Base-by-base conservation (phyloP, 805 yeast genomes). In the Cyberlindnera bimundalis region DNA sequence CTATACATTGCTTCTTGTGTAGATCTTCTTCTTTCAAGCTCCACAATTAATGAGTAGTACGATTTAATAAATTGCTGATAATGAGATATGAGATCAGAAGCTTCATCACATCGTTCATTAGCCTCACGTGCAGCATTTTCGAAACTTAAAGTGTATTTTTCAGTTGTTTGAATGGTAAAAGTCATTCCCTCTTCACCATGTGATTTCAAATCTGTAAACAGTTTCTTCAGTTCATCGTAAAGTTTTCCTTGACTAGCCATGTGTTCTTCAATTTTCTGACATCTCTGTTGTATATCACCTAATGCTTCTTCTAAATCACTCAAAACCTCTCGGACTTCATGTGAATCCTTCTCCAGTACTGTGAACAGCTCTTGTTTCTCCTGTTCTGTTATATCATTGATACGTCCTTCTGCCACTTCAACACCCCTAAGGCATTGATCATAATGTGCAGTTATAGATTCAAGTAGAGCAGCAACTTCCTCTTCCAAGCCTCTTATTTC, bases 371-470 rank as follows among this genome's bases (percentile, higher is more conserved):
- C 71, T 20, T 50, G 38, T 43, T 64, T 64, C 39, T 66, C 70
- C 1, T 43, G 51, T 6, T 45, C 55, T 4, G 58, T 40, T 12
- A 49, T 40, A 11, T 29, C 17, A 1, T 60, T 53, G n/a, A 64
- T 56, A 17, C 58, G 53, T n/a, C 72, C 61, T 6, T 66, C 45
- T 0, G 36, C 35, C 13, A 65, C 50, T 5, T 62, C 61, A 3
- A 65, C 54, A 9, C 77, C 84, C 45, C 74, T 64, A 11, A 65
- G 51, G 50, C 95, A 84, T 56, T 85, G 88, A 59, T 89, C 96
- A 53, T 80, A 87, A 62, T 89, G 96, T 39, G 76, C 77, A 10
- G 96, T 82, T 34, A 89, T 65, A 53, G 89, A 77, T 41, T 78
- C 80, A 25, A 90, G 64, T 14, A 83, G 66, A 2, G 74, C 70